A percentile compares a stretch with the other conserved stretches of the same genome.
Evolutionary conservation across 2,329 filamentous ascomycete species (phyloP).

Genomic region (Alternaria novae-zelandiae): DNA sequence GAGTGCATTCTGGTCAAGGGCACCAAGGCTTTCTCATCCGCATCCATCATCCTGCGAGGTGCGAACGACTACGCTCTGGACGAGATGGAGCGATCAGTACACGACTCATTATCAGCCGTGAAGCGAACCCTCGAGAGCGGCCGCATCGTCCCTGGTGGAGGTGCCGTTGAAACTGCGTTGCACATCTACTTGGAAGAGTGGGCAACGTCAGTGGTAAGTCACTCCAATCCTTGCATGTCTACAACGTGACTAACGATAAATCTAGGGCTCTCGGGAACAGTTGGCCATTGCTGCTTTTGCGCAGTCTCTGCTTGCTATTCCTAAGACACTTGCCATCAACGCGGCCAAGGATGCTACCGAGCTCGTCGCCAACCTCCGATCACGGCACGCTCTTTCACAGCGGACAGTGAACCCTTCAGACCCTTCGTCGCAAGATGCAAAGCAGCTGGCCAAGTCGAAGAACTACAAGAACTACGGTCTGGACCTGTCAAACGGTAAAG

Average conservation of each 20-base stretch:
- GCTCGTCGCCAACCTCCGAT: conserved; percentile 92
- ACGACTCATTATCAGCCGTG: conserved; percentile 94
- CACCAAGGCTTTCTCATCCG: conserved; percentile 90
- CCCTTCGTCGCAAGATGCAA: conserved; percentile 73
- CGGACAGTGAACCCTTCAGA: conserved; percentile 75
- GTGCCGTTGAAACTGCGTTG: conserved; percentile 96
- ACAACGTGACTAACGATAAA: conserved; percentile 6
- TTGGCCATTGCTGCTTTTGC: conserved; percentile 98
- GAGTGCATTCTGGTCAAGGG: conserved; percentile 98
- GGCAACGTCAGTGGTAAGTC: conserved; percentile 84
- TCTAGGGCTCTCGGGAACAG: conserved; percentile 85
- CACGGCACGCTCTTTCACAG: conserved; percentile 91
- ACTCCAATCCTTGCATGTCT: background rate
- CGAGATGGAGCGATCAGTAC: conserved; percentile 98
- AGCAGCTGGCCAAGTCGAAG: conserved; percentile 89
- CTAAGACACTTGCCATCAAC: conserved; percentile 96
- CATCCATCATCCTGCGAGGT: conserved; percentile 93
- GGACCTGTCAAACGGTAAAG: conserved; percentile 86
- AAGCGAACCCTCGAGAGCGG: conserved; percentile 97
- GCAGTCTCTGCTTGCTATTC: conserved; percentile 89
- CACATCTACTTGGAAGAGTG: conserved; percentile 99
- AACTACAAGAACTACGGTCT: conserved; percentile 98
- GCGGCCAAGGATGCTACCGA: conserved; percentile 96
- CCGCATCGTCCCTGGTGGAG: conserved; percentile 93
- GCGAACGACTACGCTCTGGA: conserved; percentile 96